phyloP scores from a whole-genome alignment of 371 early-diverging fungal genomes.

The Circinella minor region DNA sequence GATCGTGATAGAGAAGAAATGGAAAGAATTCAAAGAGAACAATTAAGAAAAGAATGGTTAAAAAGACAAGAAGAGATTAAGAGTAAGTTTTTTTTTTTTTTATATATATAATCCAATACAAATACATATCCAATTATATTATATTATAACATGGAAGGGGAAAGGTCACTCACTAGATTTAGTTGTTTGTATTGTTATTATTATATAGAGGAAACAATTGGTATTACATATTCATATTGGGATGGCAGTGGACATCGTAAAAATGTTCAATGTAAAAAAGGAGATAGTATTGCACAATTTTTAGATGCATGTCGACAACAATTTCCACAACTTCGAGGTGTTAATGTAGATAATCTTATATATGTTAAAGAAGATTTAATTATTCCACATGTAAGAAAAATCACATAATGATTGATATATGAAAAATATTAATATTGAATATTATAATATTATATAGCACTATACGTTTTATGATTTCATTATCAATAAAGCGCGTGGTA shows the following conservation, averaged over 20 bases:
- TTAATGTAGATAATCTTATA: conserved; percentile 87
- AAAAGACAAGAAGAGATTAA: conserved; percentile 83
- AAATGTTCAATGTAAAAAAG: conserved; percentile 85
- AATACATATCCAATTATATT: too few species aligned
- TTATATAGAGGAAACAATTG: conserved; percentile 72
- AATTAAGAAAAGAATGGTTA: conserved; percentile 53
- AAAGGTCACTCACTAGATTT: conserved; percentile 15
- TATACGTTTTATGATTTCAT: conserved; percentile 97
- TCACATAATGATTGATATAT: too few species aligned
- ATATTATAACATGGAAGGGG: too few species aligned
- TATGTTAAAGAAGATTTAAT: conserved; percentile 96
- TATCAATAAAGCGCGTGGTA: conserved; percentile 93
- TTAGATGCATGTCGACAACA: conserved; percentile 84
- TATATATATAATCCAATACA: too few species aligned
- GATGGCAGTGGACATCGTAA: conserved; percentile 95
- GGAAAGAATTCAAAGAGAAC: conserved; percentile 77
- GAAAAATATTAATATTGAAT: too few species aligned
- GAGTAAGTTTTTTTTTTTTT: conserved; percentile 36
- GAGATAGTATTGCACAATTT: conserved; percentile 88
- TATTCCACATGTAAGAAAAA: conserved; percentile 81
- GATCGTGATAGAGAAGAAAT: conserved; percentile 88
- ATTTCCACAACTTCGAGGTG: conserved; percentile 79
- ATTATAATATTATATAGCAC: conserved; percentile 54
- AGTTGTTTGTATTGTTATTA: conserved; percentile 11
- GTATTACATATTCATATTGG: conserved; percentile 93